Conservation (phyloP, 257 asterid genomes). For the Jacaranda copaia region DNA sequence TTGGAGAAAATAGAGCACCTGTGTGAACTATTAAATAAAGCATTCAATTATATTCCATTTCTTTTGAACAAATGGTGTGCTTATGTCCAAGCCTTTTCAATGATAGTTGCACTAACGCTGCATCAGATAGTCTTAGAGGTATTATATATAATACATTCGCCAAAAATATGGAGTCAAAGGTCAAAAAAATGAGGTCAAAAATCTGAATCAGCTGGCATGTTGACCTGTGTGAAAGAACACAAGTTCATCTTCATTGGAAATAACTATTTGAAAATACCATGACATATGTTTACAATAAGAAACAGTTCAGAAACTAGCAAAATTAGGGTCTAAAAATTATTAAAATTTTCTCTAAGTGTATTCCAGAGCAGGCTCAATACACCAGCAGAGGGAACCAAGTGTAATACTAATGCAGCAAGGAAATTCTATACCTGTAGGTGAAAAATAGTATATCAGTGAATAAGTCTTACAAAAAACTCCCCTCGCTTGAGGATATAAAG, state of each 20-base stretch:
- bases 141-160: neutral
- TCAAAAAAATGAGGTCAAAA: neutral
- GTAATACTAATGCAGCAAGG: conserved; percentile 8
- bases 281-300: too few relatives aligned
- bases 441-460: neutral
- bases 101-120: neutral
- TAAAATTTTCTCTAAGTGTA: neutral
- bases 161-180: neutral
- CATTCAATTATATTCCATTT: conserved; percentile 12
- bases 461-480: neutral
- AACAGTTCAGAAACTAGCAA: too few relatives aligned
- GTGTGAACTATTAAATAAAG: conserved; percentile 6
- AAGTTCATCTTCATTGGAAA: conserved; percentile 13
- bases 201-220: conserved; percentile 4
- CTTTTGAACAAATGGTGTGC: conserved; percentile 10
- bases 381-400: neutral
- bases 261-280: conserved; percentile 7
- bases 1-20: conserved; percentile 5
- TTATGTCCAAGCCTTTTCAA: conserved; percentile 8
- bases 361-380: conserved; percentile 5
- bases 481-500: neutral
- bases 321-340: too few relatives aligned
- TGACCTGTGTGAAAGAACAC: neutral
- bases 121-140: neutral
- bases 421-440: neutral